A percentile compares a stretch with the other conserved stretches of the same genome.
Conservation (phyloP, 345 rosid genomes). For the Bruguiera parviflora region DNA sequence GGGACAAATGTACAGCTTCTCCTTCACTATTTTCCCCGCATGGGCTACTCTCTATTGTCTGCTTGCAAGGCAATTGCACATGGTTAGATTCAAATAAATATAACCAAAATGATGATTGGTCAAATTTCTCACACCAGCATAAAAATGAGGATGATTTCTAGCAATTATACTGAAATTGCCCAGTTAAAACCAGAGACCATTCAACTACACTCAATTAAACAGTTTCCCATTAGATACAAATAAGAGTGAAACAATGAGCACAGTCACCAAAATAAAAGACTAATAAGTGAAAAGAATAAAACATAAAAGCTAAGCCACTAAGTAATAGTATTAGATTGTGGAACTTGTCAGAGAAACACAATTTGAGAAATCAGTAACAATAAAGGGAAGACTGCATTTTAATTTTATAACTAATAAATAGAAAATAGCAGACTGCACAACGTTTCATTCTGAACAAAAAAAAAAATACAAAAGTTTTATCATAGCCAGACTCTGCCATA, state of each 20-base stretch:
- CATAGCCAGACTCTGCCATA: no score
- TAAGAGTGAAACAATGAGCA: neutral
- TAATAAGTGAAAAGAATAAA: neutral
- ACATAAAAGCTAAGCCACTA: neutral
- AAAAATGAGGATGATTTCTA: neutral
- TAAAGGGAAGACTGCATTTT: no score
- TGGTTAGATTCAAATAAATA: slow-evolving; percentile 18
- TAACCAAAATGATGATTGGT: neutral
- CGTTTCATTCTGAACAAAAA: no score
- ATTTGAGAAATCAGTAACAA: no score
- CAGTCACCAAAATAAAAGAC: neutral
- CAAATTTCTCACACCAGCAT: neutral
- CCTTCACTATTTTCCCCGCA: slow-evolving; percentile 68
- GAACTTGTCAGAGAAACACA: no score
- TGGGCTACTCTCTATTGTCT: slow-evolving; percentile 95
- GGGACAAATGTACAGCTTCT: slow-evolving; percentile 91
- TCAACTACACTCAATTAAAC: neutral
- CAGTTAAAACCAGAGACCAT: neutral
- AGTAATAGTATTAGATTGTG: neutral
- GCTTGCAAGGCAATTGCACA: slow-evolving; percentile 22
- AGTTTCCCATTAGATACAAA: neutral
- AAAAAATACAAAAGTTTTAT: no score
- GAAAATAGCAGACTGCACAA: no score
- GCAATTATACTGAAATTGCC: neutral
- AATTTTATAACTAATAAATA: no score